phyloP scores from a whole-genome alignment of 768 basidiomycete genomes.

The Candolleomyces eurysporus region DNA sequence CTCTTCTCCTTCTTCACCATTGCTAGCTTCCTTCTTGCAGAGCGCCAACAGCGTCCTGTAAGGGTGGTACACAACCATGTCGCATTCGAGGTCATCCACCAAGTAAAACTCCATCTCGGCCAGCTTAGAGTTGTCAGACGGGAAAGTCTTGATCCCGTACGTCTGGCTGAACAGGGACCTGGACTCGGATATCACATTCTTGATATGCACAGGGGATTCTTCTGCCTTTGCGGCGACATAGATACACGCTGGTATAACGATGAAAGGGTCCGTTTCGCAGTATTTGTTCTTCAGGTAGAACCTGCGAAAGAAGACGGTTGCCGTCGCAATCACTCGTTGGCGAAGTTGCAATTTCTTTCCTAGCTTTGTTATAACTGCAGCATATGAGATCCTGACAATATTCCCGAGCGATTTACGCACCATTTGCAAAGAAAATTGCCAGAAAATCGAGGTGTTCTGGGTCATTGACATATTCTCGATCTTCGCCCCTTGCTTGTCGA shows the following conservation, averaged over 20 bases:
- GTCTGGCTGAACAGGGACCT: constrained; percentile 70
- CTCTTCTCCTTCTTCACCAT: constrained; percentile 51
- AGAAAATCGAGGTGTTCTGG: constrained; percentile 79
- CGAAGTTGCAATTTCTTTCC: constrained; percentile 80
- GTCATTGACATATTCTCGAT: constrained; percentile 75
- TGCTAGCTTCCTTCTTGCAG: constrained; percentile 51
- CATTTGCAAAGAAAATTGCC: constrained; percentile 84
- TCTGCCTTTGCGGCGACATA: constrained; percentile 98
- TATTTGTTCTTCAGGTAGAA: constrained; percentile 96
- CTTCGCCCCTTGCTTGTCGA: constrained; percentile 69
- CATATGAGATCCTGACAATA: not conserved
- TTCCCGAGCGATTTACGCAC: constrained; percentile 35
- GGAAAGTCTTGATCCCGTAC: constrained; percentile 62
- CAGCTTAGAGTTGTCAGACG: constrained; percentile 84
- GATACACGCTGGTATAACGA: constrained; percentile 89
- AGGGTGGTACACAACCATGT: constrained; percentile 90
- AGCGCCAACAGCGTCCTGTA: constrained; percentile 85
- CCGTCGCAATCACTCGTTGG: constrained; percentile 91
- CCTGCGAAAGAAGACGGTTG: constrained; percentile 92
- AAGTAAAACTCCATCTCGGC: constrained; percentile 99
- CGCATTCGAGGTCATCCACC: constrained; percentile 94
- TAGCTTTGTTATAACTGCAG: constrained; percentile 77
- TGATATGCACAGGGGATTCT: constrained; percentile 93
- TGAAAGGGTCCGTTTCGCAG: constrained; percentile 93
- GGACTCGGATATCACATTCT: constrained; percentile 84